Evolutionary conservation across 2,329 filamentous ascomycete genomes (phyloP).

Genomic region (Fusarium sp.): DNA sequence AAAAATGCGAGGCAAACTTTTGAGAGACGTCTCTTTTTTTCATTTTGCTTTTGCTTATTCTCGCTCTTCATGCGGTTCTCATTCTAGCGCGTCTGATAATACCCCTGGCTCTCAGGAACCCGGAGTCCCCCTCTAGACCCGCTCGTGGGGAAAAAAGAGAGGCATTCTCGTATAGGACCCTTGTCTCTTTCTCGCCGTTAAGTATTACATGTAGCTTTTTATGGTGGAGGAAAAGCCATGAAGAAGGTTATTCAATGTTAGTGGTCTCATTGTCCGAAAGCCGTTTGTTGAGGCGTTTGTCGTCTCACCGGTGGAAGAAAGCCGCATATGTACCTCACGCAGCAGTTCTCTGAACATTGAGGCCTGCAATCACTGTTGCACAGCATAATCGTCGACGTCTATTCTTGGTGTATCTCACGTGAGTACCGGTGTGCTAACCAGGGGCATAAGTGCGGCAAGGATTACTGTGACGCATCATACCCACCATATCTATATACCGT

Average conservation of each 20-base stretch:
- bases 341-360: not conserved
- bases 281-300: constrained; percentile 13
- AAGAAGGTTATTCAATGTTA: not conserved
- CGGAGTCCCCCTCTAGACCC: constrained; percentile 10
- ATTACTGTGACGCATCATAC: not conserved
- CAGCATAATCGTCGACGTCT: not conserved
- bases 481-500: constrained; percentile 10
- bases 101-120: constrained; percentile 26
- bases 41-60: not conserved
- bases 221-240: not conserved
- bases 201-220: not conserved
- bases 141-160: not conserved
- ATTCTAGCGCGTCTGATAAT: constrained; percentile 18
- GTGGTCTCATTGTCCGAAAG: not conserved
- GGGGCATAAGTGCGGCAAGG: not conserved
- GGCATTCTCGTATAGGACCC: not conserved
- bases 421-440: not conserved
- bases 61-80: constrained; percentile 13
- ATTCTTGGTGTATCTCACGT: constrained; percentile 1
- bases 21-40: not conserved
- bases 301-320: not conserved
- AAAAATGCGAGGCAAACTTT: constrained; percentile 9
- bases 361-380: not conserved
- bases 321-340: not conserved
- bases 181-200: constrained; percentile 7